phyloP scores from a whole-genome alignment of 495 filamentous ascomycete genomes.

The Daldinia vernicosa region DNA sequence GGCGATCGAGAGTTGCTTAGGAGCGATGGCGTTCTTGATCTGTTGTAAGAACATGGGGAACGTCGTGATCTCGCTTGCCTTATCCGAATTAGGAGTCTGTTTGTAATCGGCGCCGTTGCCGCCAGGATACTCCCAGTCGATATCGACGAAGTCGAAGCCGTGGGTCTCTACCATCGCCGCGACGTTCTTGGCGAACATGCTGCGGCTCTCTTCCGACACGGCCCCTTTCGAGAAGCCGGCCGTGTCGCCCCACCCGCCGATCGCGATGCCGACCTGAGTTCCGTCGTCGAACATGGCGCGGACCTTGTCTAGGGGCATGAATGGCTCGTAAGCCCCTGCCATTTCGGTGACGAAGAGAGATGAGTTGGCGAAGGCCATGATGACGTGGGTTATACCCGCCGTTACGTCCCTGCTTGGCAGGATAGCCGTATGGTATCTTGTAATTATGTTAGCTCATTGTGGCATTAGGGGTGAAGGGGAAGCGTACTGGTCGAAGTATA shows the following conservation, averaged over 20 bases:
- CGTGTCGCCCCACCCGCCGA: conserved; percentile 70
- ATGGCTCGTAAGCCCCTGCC: conserved; percentile 55
- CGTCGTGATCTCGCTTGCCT: conserved; percentile 63
- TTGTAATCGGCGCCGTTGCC: conserved; percentile 68
- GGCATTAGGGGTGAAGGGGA: neutral
- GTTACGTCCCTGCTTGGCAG: conserved; percentile 43
- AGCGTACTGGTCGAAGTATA: conserved; percentile 37
- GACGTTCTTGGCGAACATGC: conserved; percentile 65
- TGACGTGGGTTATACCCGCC: conserved; percentile 59
- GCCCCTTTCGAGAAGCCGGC: conserved; percentile 62
- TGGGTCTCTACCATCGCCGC: conserved; percentile 58
- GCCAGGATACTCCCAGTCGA: conserved; percentile 78
- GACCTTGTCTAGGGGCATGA: conserved; percentile 56
- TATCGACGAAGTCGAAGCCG: conserved; percentile 65
- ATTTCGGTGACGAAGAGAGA: conserved; percentile 60
- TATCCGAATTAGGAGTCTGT: conserved; percentile 59
- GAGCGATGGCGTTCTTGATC: conserved; percentile 61
- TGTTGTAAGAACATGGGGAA: conserved; percentile 65
- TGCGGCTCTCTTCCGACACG: conserved; percentile 53
- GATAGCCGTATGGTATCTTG: conserved; percentile 38
- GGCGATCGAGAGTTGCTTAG: conserved; percentile 68
- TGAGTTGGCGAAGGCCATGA: conserved; percentile 65
- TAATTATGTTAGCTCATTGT: conserved; percentile 7
- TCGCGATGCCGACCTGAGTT: conserved; percentile 66
- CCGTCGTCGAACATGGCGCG: conserved; percentile 60